Evolutionary conservation across 169 alveolate genomes (phyloP).

Genomic region (Perkinsus olseni): DNA sequence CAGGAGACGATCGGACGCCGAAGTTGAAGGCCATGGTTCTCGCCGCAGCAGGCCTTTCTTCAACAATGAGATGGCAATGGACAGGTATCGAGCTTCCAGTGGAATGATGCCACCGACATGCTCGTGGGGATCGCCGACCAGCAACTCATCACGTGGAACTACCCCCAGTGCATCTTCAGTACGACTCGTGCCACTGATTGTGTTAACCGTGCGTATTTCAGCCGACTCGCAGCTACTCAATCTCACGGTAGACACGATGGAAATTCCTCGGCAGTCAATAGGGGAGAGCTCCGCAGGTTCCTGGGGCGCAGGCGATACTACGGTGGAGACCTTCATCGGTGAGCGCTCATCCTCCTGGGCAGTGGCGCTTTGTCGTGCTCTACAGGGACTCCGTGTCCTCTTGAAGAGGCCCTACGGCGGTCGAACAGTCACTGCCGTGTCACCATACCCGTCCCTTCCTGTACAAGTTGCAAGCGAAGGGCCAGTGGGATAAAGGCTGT

Average conservation of each 20-base stretch:
- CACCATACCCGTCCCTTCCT: conserved; percentile 67
- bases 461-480: conserved; percentile 54
- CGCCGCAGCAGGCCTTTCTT: too few species aligned
- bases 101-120: conserved; percentile 73
- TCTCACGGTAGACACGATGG: not conserved
- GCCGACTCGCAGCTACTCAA: not conserved
- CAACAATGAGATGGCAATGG: too few species aligned
- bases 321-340: conserved; percentile 47
- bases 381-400: conserved; percentile 50
- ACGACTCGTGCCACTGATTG: conserved; percentile 5
- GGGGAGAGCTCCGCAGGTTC: conserved; percentile 44
- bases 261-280: not conserved
- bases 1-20: not conserved
- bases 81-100: conserved; percentile 45
- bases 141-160: conserved; percentile 58
- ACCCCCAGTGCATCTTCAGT: conserved; percentile 59
- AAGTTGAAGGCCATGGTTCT: not conserved
- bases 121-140: conserved; percentile 66
- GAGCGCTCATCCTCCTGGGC: conserved; percentile 36
- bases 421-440: conserved; percentile 43
- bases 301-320: conserved; percentile 47
- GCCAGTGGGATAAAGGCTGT: conserved; percentile 70
- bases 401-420: conserved; percentile 66
- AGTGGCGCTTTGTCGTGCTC: conserved; percentile 24
- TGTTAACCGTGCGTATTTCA: not conserved